Percentiles rank a stretch among this genome's conserved stretches.
phyloP scores from a whole-genome alignment of 176 grass and related monocot genomes.

The Triticum urartu region DNA sequence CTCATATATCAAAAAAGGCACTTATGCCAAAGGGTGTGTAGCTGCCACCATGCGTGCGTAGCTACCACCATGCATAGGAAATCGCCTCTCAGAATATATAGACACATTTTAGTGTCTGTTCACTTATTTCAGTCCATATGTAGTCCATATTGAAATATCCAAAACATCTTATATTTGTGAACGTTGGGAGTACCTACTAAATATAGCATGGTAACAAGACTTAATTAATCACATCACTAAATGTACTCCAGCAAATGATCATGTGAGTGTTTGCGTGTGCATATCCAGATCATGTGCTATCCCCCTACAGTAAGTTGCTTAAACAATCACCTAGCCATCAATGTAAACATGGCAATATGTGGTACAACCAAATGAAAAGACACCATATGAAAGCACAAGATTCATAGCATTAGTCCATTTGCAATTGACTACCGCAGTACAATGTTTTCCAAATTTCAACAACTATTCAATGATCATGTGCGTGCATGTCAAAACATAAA shows the following conservation, averaged over 20 bases:
- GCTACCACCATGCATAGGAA: too few species aligned
- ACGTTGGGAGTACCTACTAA: background rate
- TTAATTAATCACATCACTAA: background rate
- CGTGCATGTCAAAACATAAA: conserved; percentile 15
- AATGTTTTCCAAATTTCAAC: background rate
- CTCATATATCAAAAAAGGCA: too few species aligned
- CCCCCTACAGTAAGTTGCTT: background rate
- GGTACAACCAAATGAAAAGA: conserved; percentile 6
- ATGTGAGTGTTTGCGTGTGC: background rate
- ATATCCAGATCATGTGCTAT: background rate
- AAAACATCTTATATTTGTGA: too few species aligned
- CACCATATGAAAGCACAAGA: background rate
- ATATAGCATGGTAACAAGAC: conserved; percentile 8
- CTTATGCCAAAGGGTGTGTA: too few species aligned
- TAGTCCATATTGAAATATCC: too few species aligned
- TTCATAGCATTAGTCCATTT: background rate
- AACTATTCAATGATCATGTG: conserved; percentile 3
- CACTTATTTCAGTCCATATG: too few species aligned
- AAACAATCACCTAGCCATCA: background rate
- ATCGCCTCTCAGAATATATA: too few species aligned
- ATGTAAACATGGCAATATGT: conserved; percentile 7
- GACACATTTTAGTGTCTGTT: too few species aligned
- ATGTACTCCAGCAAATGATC: conserved; percentile 6
- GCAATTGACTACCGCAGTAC: background rate
- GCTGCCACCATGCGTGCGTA: too few species aligned